Evolutionary conservation across 1,139 yeast genomes (phyloP).

Genomic region (Scheffersomyces insectosa): DNA sequence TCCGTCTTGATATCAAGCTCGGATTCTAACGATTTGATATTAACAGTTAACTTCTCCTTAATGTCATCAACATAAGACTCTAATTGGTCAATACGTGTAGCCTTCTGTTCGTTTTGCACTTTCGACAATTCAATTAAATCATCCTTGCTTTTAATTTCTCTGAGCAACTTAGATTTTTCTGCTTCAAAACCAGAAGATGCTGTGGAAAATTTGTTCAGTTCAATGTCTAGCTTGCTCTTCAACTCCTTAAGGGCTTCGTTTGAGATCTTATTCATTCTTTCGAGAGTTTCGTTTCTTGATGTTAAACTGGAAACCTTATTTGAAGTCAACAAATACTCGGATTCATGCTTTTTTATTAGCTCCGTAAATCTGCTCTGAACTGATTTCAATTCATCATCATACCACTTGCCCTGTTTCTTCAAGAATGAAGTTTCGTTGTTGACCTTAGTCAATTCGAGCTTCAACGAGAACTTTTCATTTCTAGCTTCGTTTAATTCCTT

Average conservation of each 20-base stretch:
- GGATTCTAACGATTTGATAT: slow-evolving; percentile 23
- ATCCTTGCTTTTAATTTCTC: slow-evolving; percentile 65
- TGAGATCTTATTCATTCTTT: slow-evolving; percentile 15
- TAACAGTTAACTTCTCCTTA: slow-evolving; percentile 35
- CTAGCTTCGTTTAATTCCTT: slow-evolving; percentile 37
- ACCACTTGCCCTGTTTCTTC: slow-evolving; percentile 47
- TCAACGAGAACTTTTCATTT: slow-evolving; percentile 40
- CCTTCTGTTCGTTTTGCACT: slow-evolving; percentile 47
- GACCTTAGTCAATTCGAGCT: slow-evolving; percentile 43
- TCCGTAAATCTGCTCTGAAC: slow-evolving; percentile 41
- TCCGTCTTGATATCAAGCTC: slow-evolving; percentile 33
- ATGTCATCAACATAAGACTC: slow-evolving; percentile 48
- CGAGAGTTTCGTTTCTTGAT: slow-evolving; percentile 26
- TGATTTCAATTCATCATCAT: slow-evolving; percentile 44
- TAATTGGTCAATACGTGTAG: slow-evolving; percentile 46
- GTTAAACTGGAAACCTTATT: slow-evolving; percentile 31
- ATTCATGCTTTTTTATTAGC: slow-evolving; percentile 40
- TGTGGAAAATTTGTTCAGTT: slow-evolving; percentile 37
- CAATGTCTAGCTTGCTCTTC: slow-evolving; percentile 45
- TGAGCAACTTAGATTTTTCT: slow-evolving; percentile 54
- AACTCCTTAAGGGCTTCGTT: slow-evolving; percentile 26
- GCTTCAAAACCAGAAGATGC: slow-evolving; percentile 27
- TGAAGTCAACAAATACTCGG: slow-evolving; percentile 32
- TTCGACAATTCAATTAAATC: slow-evolving; percentile 63
- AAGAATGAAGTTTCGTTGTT: slow-evolving; percentile 37